Base-by-base conservation (phyloP, 176 grass and related monocot species). In the Cocos nucifera region DNA sequence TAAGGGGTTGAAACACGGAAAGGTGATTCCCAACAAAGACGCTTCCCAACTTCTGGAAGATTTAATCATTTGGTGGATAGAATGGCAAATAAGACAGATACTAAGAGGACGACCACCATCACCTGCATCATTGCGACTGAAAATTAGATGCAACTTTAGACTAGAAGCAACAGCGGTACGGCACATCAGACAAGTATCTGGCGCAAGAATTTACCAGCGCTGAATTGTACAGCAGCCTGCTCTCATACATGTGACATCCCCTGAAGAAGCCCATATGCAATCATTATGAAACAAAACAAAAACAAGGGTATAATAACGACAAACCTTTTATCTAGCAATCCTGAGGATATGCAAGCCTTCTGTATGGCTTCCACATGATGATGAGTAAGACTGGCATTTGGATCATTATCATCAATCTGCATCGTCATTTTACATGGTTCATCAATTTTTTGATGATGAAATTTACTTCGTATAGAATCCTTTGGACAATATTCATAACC, bases 261-360 rank as follows among this genome's bases (percentile, higher is more conserved):
- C 65, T 68, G n/a, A 21, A 68, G 35, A 10, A 67, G 26, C 3
- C 4, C 4, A 16, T 1, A 14, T 16, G 6, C 0, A 0, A 3
- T 21, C 20, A 19, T 12, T 1, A 22, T 30, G 53, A 7, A 32
- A 3, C 2, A 56, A 39, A 51, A 56, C 5, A n/a, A 68, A 10
- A 56, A 15, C 1, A 21, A 21, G 21, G 21, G 21, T 21, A 39
- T 39, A 49, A 18, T 2, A 56, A 2, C 3, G 27, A 58, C 54
- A 30, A 74, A 97, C 93, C 93, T 97, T 67, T 73, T 85, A 71
- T 77, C 83, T 19, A 97, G 71, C 51, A 79, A 71, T 17, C 87
- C 84, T 0, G 93, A 92, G 53, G 65, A 73, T 53, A 59, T 62
- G 84, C 92, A 97, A 59, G 78, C 69, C 25, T 80, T 66, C 57